Evolutionary conservation across 352 stramenopile genomes (phyloP).

Genomic region (Pythium rhizo-oryzae): DNA sequence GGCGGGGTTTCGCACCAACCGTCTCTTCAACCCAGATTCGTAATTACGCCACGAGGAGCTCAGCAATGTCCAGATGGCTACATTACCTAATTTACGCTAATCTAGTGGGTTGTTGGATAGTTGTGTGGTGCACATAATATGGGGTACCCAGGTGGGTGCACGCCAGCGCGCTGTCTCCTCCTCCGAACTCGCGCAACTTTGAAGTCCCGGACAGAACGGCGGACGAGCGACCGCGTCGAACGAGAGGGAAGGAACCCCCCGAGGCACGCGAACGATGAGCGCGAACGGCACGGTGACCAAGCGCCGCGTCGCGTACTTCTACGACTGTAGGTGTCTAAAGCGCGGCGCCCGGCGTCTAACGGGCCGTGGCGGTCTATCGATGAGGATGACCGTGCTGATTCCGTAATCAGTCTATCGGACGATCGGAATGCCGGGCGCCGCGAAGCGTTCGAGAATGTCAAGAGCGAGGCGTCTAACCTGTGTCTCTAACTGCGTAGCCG

Average conservation of each 20-base stretch:
- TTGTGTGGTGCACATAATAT: slow-evolving; percentile 17
- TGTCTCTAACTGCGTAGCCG: slow-evolving; percentile 63
- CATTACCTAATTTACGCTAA: slow-evolving; percentile 9
- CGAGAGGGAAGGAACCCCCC: background rate
- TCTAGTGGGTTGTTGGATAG: background rate
- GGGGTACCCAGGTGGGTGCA: slow-evolving; percentile 9
- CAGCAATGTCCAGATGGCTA: slow-evolving; percentile 25
- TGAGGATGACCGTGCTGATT: background rate
- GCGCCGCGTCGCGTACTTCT: slow-evolving; percentile 89
- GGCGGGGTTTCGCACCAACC: slow-evolving; percentile 14
- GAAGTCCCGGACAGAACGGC: slow-evolving; percentile 23
- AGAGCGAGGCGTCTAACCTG: slow-evolving; percentile 30
- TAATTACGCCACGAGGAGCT: slow-evolving; percentile 22
- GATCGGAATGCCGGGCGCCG: background rate
- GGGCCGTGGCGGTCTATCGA: background rate
- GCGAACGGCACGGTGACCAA: slow-evolving; percentile 44
- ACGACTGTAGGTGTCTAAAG: slow-evolving; percentile 64
- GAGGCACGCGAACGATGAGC: background rate
- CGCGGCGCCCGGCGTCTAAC: slow-evolving; percentile 1
- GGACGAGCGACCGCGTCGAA: slow-evolving; percentile 11
- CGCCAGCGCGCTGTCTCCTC: slow-evolving; percentile 21
- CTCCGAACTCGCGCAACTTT: slow-evolving; percentile 21
- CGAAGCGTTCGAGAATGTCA: background rate
- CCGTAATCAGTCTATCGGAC: slow-evolving; percentile 19
- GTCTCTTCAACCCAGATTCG: slow-evolving; percentile 1